phyloP scores from a whole-genome alignment of 1,284 basidiomycete species.

The Calocybe gambosa region DNA sequence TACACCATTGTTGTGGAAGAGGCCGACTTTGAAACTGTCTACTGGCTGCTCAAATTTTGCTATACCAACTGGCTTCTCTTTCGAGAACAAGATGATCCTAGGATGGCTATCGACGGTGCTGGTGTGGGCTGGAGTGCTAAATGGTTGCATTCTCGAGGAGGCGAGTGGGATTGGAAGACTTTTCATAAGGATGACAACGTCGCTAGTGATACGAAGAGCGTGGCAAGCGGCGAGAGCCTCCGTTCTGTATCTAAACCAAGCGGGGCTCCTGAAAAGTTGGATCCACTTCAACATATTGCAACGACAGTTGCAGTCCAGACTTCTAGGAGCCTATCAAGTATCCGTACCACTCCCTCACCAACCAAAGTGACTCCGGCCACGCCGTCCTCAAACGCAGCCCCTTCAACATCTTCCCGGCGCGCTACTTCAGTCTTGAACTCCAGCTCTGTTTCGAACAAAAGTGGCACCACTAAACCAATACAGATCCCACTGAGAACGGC shows the following conservation, averaged over 20 bases:
- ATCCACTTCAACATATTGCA: constrained; percentile 19
- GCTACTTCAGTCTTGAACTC: constrained; percentile 1
- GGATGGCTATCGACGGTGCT: constrained; percentile 54
- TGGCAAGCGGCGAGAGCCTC: constrained; percentile 44
- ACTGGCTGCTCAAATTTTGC: constrained; percentile 78
- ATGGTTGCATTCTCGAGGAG: constrained; percentile 44
- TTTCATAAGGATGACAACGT: constrained; percentile 46
- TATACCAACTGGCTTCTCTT: constrained; percentile 73
- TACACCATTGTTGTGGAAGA: constrained; percentile 74
- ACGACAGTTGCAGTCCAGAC: constrained; percentile 14
- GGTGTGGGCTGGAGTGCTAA: constrained; percentile 59
- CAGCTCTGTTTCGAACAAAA: constrained; percentile 10
- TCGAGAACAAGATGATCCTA: constrained; percentile 60
- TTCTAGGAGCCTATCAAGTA: constrained; percentile 12
- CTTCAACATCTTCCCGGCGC: constrained; percentile 12
- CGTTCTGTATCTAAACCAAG: constrained; percentile 24
- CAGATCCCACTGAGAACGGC: constrained; percentile 29
- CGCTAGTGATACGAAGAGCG: constrained; percentile 12
- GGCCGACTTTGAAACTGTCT: constrained; percentile 76
- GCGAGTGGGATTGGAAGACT: constrained; percentile 68
- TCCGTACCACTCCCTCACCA: constrained; percentile 12
- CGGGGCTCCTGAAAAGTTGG: constrained; percentile 25
- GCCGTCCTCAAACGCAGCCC: constrained; percentile 17
- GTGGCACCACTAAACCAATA: constrained; percentile 34
- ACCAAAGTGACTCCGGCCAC: constrained; percentile 17